A percentile compares a stretch with the other conserved stretches of the same genome.
phyloP scores from a whole-genome alignment of 176 grass and related monocot genomes.

The Aegilops bicornis region DNA sequence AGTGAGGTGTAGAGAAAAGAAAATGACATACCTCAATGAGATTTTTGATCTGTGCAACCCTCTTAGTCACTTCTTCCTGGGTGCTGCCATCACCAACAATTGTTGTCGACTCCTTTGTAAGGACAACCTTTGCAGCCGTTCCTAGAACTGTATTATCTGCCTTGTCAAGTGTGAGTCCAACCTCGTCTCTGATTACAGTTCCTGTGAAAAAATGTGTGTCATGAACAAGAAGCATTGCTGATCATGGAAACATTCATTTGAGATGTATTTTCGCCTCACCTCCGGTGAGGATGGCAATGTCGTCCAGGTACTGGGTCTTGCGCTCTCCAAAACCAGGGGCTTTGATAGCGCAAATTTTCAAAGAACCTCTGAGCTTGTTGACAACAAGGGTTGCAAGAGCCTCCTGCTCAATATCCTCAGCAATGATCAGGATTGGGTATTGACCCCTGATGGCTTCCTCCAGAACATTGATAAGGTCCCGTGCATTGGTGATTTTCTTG shows the following conservation, averaged over 20 bases:
- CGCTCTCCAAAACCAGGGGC: conserved; percentile 94
- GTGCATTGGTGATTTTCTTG: conserved; percentile 90
- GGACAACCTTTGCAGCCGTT: conserved; percentile 81
- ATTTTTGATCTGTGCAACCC: conserved; percentile 91
- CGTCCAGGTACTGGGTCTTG: conserved; percentile 93
- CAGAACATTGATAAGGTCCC: conserved; percentile 89
- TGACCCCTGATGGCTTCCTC: conserved; percentile 89
- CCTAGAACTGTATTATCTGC: conserved; percentile 82
- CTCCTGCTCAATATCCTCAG: conserved; percentile 98
- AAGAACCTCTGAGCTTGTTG: conserved; percentile 88
- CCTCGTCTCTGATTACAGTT: conserved; percentile 94
- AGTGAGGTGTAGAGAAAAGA: neutral
- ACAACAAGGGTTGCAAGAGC: conserved; percentile 95
- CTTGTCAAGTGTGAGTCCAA: conserved; percentile 90
- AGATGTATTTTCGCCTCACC: conserved; percentile 33
- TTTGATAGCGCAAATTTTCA: conserved; percentile 94
- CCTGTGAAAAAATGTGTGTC: conserved; percentile 34
- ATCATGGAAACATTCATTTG: neutral
- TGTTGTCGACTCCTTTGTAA: conserved; percentile 87
- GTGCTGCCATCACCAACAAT: conserved; percentile 95
- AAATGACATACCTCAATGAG: conserved; percentile 66
- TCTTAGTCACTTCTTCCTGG: conserved; percentile 88
- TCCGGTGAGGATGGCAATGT: conserved; percentile 96
- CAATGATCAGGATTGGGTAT: conserved; percentile 83
- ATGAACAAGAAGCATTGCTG: conserved; percentile 11